Percentiles rank a stretch among this genome's conserved stretches.
phyloP scores from a whole-genome alignment of 139 green algal genomes.

The Coelastrella sp. region DNA sequence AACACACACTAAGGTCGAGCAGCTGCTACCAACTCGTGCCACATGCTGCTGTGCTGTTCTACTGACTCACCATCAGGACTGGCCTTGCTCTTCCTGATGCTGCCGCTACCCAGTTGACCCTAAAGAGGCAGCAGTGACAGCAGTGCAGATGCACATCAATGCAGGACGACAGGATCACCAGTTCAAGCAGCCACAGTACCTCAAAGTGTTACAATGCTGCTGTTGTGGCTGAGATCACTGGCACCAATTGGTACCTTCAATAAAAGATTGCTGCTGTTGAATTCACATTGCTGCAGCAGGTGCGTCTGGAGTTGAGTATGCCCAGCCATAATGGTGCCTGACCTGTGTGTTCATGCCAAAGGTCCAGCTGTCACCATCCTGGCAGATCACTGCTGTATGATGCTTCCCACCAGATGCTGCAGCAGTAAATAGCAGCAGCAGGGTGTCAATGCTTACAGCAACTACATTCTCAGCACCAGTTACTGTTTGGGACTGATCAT shows the following conservation, averaged over 20 bases:
- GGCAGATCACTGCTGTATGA: constrained; percentile 80
- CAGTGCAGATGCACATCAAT: not conserved
- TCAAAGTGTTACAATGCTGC: not conserved
- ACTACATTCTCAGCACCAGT: too few relatives aligned
- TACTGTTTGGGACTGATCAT: too few relatives aligned
- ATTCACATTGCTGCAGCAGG: not conserved
- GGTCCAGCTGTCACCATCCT: constrained; percentile 75
- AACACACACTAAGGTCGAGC: too few relatives aligned
- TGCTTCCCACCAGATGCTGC: constrained; percentile 71
- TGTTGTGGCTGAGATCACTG: not conserved
- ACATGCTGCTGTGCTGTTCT: too few relatives aligned
- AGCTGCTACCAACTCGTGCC: not conserved
- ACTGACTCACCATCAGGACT: constrained; percentile 62
- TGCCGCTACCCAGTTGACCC: constrained; percentile 83
- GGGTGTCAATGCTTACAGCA: not conserved
- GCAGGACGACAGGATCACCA: not conserved
- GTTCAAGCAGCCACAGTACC: not conserved
- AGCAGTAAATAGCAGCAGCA: not conserved
- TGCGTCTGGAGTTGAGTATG: not conserved
- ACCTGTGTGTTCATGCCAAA: constrained; percentile 87
- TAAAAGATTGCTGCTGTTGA: not conserved
- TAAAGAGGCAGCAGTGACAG: constrained; percentile 46
- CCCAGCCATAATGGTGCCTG: not conserved
- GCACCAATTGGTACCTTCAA: not conserved
- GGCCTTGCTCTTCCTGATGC: constrained; percentile 72